Conservation (phyloP, 1,284 basidiomycete genomes). For the Moesziomyces sp. region DNA sequence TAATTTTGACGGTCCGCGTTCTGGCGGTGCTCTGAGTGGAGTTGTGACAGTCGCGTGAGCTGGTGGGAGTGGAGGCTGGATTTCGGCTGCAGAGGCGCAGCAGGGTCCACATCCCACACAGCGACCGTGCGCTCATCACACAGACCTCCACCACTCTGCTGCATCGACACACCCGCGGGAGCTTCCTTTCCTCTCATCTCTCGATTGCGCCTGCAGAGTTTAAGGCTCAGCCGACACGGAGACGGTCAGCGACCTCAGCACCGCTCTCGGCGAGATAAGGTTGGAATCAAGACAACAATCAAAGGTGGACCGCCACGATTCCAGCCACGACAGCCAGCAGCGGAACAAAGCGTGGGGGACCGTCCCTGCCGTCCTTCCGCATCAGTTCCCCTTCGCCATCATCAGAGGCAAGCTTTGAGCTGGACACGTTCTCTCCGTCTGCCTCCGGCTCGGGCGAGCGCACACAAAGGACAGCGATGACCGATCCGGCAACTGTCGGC, state of each 20-base stretch:
- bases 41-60: neutral
- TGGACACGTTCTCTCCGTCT: constrained; percentile 28
- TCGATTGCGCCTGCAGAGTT: neutral
- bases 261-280: no score
- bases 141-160: neutral
- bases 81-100: neutral
- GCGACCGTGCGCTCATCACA: neutral
- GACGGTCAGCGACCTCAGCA: no score
- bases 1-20: neutral
- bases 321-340: constrained; percentile 9
- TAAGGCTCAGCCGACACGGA: no score
- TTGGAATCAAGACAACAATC: no score
- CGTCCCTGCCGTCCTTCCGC: constrained; percentile 34
- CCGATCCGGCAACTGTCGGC: constrained; percentile 18
- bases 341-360: constrained; percentile 18
- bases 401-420: constrained; percentile 25
- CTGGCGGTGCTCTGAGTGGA: neutral
- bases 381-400: constrained; percentile 26
- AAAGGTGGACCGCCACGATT: constrained; percentile 10
- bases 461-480: constrained; percentile 9
- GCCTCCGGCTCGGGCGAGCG: neutral
- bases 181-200: neutral
- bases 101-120: constrained; percentile 7
- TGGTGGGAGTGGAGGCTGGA: constrained; percentile 10
- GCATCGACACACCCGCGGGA: no score